Percentiles rank a stretch among this genome's conserved stretches.
These are phyloP conservation scores for Pascua sp. DNA, from an alignment of 1,284 basidiomycete genomes.

Conservation along the genomic window DNA sequence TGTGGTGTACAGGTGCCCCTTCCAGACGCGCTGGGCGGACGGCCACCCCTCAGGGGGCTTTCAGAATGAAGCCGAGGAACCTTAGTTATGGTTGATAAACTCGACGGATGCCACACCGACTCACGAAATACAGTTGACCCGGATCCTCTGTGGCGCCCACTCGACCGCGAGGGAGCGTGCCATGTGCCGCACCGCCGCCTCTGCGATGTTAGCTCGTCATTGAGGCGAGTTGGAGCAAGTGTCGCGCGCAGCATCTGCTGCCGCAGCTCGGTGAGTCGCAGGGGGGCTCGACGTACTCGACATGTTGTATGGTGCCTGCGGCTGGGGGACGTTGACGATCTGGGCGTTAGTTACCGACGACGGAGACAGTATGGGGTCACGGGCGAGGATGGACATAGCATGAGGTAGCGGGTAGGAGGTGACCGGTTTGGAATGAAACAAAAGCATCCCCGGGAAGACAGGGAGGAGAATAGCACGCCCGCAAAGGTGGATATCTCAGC, in stretches of 20 bases:
- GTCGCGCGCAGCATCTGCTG: no score
- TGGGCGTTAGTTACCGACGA: constrained; percentile 43
- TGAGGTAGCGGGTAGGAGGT: no score
- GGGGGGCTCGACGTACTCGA: constrained; percentile 56
- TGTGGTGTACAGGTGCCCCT: not conserved
- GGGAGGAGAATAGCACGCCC: no score
- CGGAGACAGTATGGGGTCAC: no score
- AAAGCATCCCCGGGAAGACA: no score
- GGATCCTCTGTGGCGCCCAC: constrained; percentile 55
- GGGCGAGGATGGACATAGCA: no score
- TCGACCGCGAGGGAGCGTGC: constrained; percentile 56
- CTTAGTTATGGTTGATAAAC: not conserved
- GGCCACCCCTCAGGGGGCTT: no score
- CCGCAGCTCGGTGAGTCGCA: not conserved
- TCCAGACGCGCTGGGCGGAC: no score
- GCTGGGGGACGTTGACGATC: constrained; percentile 84
- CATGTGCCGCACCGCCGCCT: constrained; percentile 54
- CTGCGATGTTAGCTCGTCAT: constrained; percentile 19
- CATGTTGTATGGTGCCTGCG: constrained; percentile 94
- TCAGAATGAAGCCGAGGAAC: no score
- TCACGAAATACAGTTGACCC: constrained; percentile 53
- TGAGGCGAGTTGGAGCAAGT: no score
- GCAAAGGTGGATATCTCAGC: no score
- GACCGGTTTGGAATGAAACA: no score
- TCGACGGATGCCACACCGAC: constrained; percentile 5